These are phyloP conservation scores for Picea sitchensis DNA, from an alignment of 75 land plant species.

Conservation along the genomic window DNA sequence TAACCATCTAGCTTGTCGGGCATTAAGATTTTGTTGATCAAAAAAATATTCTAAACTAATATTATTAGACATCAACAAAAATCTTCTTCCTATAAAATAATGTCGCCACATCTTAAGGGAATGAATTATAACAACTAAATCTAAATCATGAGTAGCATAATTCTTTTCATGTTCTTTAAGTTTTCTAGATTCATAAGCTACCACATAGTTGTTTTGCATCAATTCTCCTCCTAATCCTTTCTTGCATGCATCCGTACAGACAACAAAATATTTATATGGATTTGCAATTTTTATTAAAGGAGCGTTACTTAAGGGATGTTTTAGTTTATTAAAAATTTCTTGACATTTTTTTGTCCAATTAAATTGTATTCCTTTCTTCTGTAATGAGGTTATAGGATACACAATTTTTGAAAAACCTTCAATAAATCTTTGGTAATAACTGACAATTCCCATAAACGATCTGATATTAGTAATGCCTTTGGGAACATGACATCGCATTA, in stretches of 20 bases:
- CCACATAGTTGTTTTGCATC: background rate
- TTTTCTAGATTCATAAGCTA: background rate
- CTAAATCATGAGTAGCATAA: background rate
- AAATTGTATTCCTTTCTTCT: too few relatives aligned
- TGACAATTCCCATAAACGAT: background rate
- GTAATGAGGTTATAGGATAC: too few relatives aligned
- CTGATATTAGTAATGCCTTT: background rate
- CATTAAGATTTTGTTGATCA: background rate
- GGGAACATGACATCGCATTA: background rate
- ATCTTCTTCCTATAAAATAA: background rate
- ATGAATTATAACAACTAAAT: background rate
- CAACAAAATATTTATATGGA: background rate
- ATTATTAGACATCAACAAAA: background rate
- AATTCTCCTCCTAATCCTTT: background rate
- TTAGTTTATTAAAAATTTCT: background rate
- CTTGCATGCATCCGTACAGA: background rate
- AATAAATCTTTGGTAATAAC: background rate
- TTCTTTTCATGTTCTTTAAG: background rate
- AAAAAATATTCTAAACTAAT: background rate
- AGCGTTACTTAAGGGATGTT: background rate
- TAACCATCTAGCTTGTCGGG: background rate
- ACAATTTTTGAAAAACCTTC: too few relatives aligned
- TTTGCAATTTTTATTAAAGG: background rate
- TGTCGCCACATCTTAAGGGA: background rate
- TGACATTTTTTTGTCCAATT: too few relatives aligned